Percentiles rank a stretch among this genome's conserved stretches.
phyloP scores from a whole-genome alignment of 257 asterid genomes.

The Penstemon eatonii region DNA sequence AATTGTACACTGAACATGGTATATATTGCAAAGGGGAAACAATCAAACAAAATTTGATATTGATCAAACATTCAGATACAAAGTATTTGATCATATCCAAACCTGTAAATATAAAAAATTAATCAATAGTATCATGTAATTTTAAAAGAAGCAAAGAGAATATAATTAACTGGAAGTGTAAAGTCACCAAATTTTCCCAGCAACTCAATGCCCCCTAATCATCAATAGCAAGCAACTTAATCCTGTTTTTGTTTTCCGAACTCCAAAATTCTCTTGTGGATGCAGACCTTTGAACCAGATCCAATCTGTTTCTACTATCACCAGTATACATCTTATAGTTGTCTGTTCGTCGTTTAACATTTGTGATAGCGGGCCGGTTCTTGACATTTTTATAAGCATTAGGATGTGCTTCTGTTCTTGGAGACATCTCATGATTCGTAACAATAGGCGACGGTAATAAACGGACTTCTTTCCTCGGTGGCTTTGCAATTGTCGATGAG shows the following conservation, averaged over 20 bases:
- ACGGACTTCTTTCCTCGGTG: conserved; percentile 30
- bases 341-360: conserved; percentile 27
- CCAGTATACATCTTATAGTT: conserved; percentile 24
- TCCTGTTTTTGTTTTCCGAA: conserved; percentile 34
- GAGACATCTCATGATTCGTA: conserved; percentile 22
- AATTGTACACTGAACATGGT: conserved; percentile 9
- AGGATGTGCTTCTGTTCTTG: conserved; percentile 42
- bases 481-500: conserved; percentile 48
- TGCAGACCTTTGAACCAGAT: conserved; percentile 49
- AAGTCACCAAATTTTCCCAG: background rate
- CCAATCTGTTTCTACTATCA: conserved; percentile 34
- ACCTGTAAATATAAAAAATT: conserved; percentile 8
- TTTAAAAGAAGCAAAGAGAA: conserved; percentile 1
- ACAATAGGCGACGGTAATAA: conserved; percentile 27
- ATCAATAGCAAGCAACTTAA: conserved; percentile 39
- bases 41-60: too few species aligned
- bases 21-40: background rate
- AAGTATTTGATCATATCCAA: conserved; percentile 1
- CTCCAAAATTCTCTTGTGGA: conserved; percentile 53
- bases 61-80: background rate
- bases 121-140: conserved; percentile 7
- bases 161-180: background rate
- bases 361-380: conserved; percentile 50
- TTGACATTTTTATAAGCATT: conserved; percentile 36
- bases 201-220: conserved; percentile 25